phyloP scores from a whole-genome alignment of 1,139 yeast species.

The Wickerhamomyces sp. region DNA sequence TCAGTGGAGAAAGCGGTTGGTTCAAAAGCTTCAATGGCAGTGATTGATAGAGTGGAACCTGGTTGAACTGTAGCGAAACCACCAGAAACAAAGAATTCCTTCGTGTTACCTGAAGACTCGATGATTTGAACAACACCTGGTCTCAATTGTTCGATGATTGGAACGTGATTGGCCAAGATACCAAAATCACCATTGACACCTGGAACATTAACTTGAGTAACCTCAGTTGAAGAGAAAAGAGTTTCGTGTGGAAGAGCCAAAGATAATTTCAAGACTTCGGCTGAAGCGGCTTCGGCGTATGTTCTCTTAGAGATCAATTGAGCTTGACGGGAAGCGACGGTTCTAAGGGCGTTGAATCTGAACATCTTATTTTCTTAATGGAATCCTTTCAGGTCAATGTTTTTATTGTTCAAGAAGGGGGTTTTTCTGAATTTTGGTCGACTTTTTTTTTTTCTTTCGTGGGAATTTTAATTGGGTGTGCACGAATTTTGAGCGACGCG shows the following conservation, averaged over 20 bases:
- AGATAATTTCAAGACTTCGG: constrained; percentile 81
- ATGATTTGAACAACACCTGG: constrained; percentile 95
- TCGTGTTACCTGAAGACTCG: constrained; percentile 69
- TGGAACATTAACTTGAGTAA: constrained; percentile 91
- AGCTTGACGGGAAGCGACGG: constrained; percentile 55
- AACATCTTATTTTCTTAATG: constrained; percentile 40
- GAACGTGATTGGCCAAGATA: constrained; percentile 96
- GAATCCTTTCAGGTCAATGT: constrained; percentile 1
- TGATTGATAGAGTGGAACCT: constrained; percentile 84
- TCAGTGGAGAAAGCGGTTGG: constrained; percentile 83
- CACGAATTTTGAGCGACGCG: background rate
- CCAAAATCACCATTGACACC: constrained; percentile 96
- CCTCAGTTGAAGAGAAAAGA: constrained; percentile 31
- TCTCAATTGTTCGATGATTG: constrained; percentile 92
- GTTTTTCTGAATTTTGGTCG: constrained; percentile 5
- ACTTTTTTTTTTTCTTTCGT: constrained; percentile 2
- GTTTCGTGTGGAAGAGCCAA: constrained; percentile 84
- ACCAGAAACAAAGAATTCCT: constrained; percentile 86
- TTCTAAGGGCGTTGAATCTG: constrained; percentile 59
- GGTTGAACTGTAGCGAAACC: constrained; percentile 98
- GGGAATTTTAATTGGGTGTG: constrained; percentile 7
- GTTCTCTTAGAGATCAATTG: constrained; percentile 65
- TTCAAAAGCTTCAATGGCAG: constrained; percentile 95
- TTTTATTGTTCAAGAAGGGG: constrained; percentile 6
- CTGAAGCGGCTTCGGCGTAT: constrained; percentile 79